Conservation (phyloP, 1,284 basidiomycete genomes). For the Ceratobasidium sp. region DNA sequence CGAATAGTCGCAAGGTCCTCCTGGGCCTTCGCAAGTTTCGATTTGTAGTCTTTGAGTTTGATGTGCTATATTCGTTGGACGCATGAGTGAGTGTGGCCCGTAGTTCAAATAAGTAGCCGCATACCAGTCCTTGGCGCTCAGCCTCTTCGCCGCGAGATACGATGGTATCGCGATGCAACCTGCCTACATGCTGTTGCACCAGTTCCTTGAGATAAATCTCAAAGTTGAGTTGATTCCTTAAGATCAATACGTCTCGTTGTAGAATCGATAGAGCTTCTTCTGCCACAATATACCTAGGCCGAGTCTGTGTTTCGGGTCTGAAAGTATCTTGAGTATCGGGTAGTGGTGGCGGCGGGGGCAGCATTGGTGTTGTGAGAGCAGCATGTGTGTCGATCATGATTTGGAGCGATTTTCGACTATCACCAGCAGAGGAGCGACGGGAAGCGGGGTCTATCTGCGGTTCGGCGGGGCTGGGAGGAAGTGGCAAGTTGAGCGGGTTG, state of each 20-base stretch:
- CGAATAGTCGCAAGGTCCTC: constrained; percentile 43
- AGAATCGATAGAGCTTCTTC: constrained; percentile 67
- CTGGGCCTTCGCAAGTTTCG: constrained; percentile 37
- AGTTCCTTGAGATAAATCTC: constrained; percentile 79
- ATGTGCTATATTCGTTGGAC: constrained; percentile 38
- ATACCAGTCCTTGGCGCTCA: constrained; percentile 79
- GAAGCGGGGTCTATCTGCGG: constrained; percentile 29
- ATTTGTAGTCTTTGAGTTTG: constrained; percentile 43
- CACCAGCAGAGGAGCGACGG: constrained; percentile 20
- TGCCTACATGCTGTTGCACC: constrained; percentile 78
- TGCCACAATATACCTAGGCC: constrained; percentile 53
- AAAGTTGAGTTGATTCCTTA: constrained; percentile 80
- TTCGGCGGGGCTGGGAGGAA: constrained; percentile 29
- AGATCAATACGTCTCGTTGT: constrained; percentile 73
- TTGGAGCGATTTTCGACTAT: constrained; percentile 63
- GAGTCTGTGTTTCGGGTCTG: constrained; percentile 60
- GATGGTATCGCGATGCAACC: constrained; percentile 74
- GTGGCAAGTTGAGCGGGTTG: constrained; percentile 24
- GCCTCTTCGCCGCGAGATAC: constrained; percentile 73
- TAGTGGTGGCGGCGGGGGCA: background rate
- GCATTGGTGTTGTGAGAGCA: constrained; percentile 56
- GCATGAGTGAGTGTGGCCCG: background rate
- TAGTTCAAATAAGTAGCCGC: constrained; percentile 47
- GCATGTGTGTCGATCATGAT: constrained; percentile 73
- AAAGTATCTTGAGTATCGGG: constrained; percentile 64